Base-by-base conservation (phyloP, 2,329 filamentous ascomycete species). In the Akanthomyces muscarius region DNA sequence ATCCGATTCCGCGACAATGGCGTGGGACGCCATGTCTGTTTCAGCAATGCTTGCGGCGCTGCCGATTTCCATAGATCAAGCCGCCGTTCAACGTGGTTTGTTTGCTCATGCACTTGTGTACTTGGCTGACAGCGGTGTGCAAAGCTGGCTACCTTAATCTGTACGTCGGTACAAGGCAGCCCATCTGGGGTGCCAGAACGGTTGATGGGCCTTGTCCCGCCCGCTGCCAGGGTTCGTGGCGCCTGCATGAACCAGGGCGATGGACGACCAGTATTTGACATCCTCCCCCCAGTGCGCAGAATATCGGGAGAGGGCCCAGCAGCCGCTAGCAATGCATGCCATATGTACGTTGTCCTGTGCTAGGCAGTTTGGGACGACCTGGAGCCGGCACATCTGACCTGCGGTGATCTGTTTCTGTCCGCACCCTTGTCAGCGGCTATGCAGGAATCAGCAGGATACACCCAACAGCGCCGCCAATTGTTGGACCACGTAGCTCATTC, bases 231-330 rank as follows among this genome's bases (percentile, higher is more conserved):
- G 61, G 61, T 63, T 63, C 61, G 53, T 63, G 53, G 53, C 61
- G 44, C 38, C 61, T 63, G 61, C 61, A 63, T 63, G 61, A 63
- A 63, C 61, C 52, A 55, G 60, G 60, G 33, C 60, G 45, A 63
- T 58, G 53, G n/a, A 48, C 28, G 53, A 45, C 47, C 54, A 28
- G 54, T 28, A 48, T 59, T 25, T 13, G 23, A 36, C n/a, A 50
- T 45, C 45, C 33, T 7, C 42, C 42, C 54, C 44, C 21, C 53
- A 23, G 47, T 41, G 61, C 55, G 50, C 42, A 47, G 45, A 54
- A 38, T 52, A 52, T 52, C 42, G 54, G 50, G 18, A 51, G 48
- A 47, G 55, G 5, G 25, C 47, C 55, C 13, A 50, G 25, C 14
- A 57, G 53, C 52, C 41, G 55, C 54, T 58, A 63, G 38, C 42